phyloP scores from a whole-genome alignment of 2,329 filamentous ascomycete genomes.

The Ophiocordyceps camponoti-saundersi region DNA sequence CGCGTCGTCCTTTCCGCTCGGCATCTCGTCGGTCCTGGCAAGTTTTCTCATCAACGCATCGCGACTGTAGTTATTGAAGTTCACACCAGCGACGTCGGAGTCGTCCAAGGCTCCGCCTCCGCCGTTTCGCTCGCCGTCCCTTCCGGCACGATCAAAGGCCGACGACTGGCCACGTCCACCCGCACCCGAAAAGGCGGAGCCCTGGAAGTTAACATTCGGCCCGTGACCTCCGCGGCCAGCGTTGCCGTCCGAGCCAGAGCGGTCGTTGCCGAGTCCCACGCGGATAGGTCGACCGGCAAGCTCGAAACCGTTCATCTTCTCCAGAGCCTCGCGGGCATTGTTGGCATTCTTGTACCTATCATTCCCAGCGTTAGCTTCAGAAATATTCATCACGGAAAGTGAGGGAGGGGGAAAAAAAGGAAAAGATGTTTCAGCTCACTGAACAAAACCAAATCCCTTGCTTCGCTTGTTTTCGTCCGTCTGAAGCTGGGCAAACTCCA shows the following conservation, averaged over 20 bases:
- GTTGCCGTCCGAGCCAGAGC: conserved; percentile 94
- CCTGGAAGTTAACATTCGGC: conserved; percentile 59
- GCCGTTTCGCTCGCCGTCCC: conserved; percentile 77
- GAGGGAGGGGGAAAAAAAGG: neutral
- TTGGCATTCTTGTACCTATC: conserved; percentile 72
- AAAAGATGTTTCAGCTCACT: conserved; percentile 44
- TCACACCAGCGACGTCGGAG: conserved; percentile 92
- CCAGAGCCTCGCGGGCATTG: conserved; percentile 83
- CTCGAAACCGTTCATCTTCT: conserved; percentile 99
- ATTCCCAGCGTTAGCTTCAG: neutral
- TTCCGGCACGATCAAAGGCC: conserved; percentile 80
- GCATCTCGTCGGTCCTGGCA: conserved; percentile 76
- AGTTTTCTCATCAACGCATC: conserved; percentile 98
- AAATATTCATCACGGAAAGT: neutral
- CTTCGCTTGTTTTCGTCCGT: conserved; percentile 86
- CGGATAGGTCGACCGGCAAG: conserved; percentile 92
- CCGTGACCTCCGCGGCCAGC: conserved; percentile 83
- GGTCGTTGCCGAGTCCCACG: conserved; percentile 98
- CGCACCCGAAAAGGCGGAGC: conserved; percentile 79
- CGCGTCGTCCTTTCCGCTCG: conserved; percentile 48
- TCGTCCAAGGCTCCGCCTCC: conserved; percentile 93
- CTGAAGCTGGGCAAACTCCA: conserved; percentile 94
- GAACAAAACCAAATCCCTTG: conserved; percentile 94
- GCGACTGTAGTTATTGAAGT: conserved; percentile 98
- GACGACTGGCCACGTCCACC: conserved; percentile 73